Base-by-base conservation (phyloP, 2,329 filamentous ascomycete species). In the Zasmidium cellare region DNA sequence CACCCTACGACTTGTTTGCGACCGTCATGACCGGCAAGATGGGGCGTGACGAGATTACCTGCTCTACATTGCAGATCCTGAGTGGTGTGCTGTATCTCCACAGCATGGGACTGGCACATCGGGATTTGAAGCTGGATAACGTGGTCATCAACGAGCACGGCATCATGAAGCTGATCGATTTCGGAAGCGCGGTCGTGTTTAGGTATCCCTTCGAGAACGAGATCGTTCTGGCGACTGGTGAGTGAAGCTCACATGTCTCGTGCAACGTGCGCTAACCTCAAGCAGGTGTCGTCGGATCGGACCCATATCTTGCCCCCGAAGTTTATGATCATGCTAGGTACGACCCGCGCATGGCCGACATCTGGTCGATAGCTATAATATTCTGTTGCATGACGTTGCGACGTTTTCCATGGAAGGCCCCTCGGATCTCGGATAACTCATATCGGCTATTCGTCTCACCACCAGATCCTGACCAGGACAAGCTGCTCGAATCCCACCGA, bases 81-180 rank as follows among this genome's bases (percentile, higher is more conserved):
- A 96, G 89, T 70, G 94, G 94, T 52, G 92, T 97, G 35, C 91
- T 91, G 11, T 99, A 97, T 74, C 79, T 99, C 60, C 94, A 99
- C 75, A 90, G 90, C 72, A 94, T 97, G 85, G 94, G 94, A 2
- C 80, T 99, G 53, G 92, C 94, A 11, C 94, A 99, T 76, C 87
- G 94, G 46, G 94, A 99, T 79, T 72, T 99, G 68, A 99, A 99
- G 77, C 78, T 99, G 67, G 94, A 99, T 77, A 99, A 99, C 67
- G 94, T 99, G 19, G 94, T 99, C 24, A 92, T 99, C 59, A 97
- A 92, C 71, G 90, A 96, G 71, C 86, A 89, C 69, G 94, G 94
- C 1, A 97, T 99, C 68, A 96, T 99, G 92, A 99, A 99, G 76
- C 90, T 99, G 64, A 99, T 99, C 69, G 94, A 99, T 74, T 99